These are phyloP conservation scores for Trypanosomatidae sp. DNA, from an alignment of 208 protist genomes.

Conservation along the genomic window DNA sequence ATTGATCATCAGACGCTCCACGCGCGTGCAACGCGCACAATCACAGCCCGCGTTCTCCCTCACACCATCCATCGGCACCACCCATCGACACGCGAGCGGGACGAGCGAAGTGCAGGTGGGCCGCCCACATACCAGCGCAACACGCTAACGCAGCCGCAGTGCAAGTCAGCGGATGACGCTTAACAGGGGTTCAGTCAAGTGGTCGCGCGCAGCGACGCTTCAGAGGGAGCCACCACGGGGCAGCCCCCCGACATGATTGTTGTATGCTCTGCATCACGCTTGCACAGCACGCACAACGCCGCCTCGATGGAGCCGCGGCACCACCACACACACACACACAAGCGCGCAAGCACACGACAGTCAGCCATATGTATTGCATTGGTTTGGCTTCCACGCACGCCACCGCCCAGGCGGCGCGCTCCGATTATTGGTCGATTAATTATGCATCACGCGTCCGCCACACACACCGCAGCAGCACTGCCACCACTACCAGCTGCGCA, in stretches of 20 bases:
- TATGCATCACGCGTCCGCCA: slow-evolving; percentile 8
- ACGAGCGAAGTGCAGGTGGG: slow-evolving; percentile 52
- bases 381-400: slow-evolving; percentile 13
- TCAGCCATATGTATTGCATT: slow-evolving; percentile 12
- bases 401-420: slow-evolving; percentile 5
- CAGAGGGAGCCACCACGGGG: slow-evolving; percentile 22
- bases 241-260: slow-evolving; percentile 25
- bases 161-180: slow-evolving; percentile 44
- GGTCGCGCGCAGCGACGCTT: slow-evolving; percentile 15
- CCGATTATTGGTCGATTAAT: slow-evolving; percentile 15
- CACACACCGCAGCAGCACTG: neutral
- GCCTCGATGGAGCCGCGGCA: neutral
- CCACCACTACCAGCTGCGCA: neutral
- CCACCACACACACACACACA: slow-evolving; percentile 3
- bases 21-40: neutral
- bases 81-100: slow-evolving; percentile 27
- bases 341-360: neutral
- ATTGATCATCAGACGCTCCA: slow-evolving; percentile 41
- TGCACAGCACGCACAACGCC: slow-evolving; percentile 10
- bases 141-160: neutral
- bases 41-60: slow-evolving; percentile 14
- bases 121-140: slow-evolving; percentile 18
- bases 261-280: slow-evolving; percentile 37
- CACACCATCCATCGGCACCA: slow-evolving; percentile 35
- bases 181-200: slow-evolving; percentile 35